A percentile compares a stretch with the other conserved stretches of the same genome.
phyloP scores from a whole-genome alignment of 2,329 filamentous ascomycete genomes.

The Emmonsiellopsis sp. region DNA sequence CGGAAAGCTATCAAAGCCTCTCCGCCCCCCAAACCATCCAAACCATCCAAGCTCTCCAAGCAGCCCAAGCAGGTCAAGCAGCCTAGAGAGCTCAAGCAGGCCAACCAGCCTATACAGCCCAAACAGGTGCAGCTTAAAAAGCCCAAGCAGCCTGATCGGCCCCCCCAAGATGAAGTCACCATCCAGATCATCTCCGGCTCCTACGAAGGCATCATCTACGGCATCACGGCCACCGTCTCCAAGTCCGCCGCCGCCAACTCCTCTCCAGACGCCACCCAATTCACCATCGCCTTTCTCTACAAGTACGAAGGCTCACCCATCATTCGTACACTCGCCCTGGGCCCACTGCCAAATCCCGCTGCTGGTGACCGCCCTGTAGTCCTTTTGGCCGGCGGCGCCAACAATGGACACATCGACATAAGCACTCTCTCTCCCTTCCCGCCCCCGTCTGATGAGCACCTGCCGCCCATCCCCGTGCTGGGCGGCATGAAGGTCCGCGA shows the following conservation, averaged over 20 bases:
- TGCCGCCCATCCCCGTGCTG: slow-evolving; percentile 56
- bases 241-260: slow-evolving; percentile 20
- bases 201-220: slow-evolving; percentile 88
- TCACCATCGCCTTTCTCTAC: slow-evolving; percentile 91
- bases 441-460: slow-evolving; percentile 46
- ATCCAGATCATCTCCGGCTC: slow-evolving; percentile 88
- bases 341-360: slow-evolving; percentile 55
- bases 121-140: no score
- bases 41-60: no score
- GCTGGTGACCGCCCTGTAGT: slow-evolving; percentile 63
- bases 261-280: slow-evolving; percentile 45
- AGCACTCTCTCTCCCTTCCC: slow-evolving; percentile 75
- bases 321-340: slow-evolving; percentile 70
- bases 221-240: slow-evolving; percentile 67
- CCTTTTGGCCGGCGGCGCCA: slow-evolving; percentile 81
- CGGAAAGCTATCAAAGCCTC: slow-evolving; percentile 27
- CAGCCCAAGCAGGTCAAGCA: no score
- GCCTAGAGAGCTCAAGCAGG: no score
- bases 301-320: slow-evolving; percentile 86
- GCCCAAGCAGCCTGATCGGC: slow-evolving; percentile 9
- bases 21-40: slow-evolving; percentile 13
- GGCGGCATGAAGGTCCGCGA: slow-evolving; percentile 67
- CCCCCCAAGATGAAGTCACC: slow-evolving; percentile 36
- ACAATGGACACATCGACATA: slow-evolving; percentile 89
- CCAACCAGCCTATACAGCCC: no score